A percentile compares a stretch with the other conserved stretches of the same genome.
Conservation (phyloP, 805 yeast species). For the Aciculoconidium aculeatum region DNA sequence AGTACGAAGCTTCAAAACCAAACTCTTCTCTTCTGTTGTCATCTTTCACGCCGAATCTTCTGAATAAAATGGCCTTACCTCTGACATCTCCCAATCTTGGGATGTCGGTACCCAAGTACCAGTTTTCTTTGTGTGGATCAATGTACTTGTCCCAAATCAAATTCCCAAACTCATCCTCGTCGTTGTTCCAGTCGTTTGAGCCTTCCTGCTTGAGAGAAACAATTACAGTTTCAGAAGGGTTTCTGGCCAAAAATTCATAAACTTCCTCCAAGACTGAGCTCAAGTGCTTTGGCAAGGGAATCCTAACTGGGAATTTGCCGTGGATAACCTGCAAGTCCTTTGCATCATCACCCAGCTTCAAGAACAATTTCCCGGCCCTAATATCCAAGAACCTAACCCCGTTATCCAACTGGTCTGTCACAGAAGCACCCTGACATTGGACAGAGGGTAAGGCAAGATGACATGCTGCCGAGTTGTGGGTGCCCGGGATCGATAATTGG, state of each 20-base stretch:
- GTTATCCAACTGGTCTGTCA: conserved; percentile 56
- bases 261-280: conserved; percentile 49
- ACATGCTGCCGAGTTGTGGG: conserved; percentile 77
- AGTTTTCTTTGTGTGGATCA: conserved; percentile 42
- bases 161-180: conserved; percentile 58
- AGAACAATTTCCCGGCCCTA: conserved; percentile 54
- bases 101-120: conserved; percentile 53
- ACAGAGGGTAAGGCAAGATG: conserved; percentile 70
- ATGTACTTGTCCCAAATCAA: conserved; percentile 55
- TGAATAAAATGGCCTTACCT: conserved; percentile 60
- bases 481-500: conserved; percentile 67
- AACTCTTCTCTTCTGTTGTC: conserved; percentile 36
- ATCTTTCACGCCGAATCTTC: conserved; percentile 64
- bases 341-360: conserved; percentile 43
- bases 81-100: conserved; percentile 59
- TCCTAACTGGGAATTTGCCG: conserved; percentile 68
- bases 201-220: conserved; percentile 75
- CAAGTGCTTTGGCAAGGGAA: conserved; percentile 52
- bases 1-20: conserved; percentile 64
- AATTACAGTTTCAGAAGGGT: conserved; percentile 56
- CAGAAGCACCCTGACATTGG: conserved; percentile 62
- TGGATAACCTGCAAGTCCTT: conserved; percentile 63
- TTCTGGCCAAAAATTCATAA: conserved; percentile 47
- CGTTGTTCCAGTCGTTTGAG: conserved; percentile 56
- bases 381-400: conserved; percentile 76